Conservation (phyloP, 192 early-diverging fungal species). For the Backusella mclennaniae region DNA sequence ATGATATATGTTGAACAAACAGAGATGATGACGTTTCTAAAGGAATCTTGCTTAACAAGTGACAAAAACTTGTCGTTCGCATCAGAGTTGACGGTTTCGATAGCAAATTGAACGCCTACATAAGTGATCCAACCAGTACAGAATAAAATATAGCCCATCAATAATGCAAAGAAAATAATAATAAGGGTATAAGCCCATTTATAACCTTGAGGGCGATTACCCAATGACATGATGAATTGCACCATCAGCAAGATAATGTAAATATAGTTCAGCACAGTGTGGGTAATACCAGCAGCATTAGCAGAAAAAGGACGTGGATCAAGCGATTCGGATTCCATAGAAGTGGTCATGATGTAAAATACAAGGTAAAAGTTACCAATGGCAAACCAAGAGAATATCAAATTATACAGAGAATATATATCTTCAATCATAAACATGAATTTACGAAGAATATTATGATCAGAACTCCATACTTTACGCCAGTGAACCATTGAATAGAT, state of each 20-base stretch:
- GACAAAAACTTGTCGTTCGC: conserved; percentile 30
- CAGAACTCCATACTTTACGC: conserved; percentile 62
- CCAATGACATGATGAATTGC: conserved; percentile 87
- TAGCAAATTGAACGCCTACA: conserved; percentile 15
- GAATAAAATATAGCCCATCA: conserved; percentile 44
- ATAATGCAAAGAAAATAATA: conserved; percentile 60
- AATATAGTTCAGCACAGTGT: conserved; percentile 42
- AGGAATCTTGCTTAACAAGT: conserved; percentile 38
- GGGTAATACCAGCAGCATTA: conserved; percentile 32
- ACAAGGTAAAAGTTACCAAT: conserved; percentile 87
- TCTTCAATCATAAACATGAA: conserved; percentile 60
- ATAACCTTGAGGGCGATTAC: conserved; percentile 94
- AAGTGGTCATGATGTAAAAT: conserved; percentile 79
- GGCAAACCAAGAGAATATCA: conserved; percentile 66
- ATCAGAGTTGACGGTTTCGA: conserved; percentile 16
- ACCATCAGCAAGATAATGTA: conserved; percentile 72
- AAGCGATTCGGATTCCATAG: conserved; percentile 39
- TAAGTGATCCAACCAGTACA: conserved; percentile 35
- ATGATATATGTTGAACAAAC: conserved; percentile 66
- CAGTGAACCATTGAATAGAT: conserved; percentile 70
- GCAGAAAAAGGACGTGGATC: conserved; percentile 30
- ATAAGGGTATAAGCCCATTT: conserved; percentile 72
- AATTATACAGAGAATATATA: conserved; percentile 64
- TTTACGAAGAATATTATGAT: conserved; percentile 63
- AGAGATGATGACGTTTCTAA: conserved; percentile 55